Conservation (phyloP, 2,329 filamentous ascomycete genomes). For the Epichloe aotearoae region DNA sequence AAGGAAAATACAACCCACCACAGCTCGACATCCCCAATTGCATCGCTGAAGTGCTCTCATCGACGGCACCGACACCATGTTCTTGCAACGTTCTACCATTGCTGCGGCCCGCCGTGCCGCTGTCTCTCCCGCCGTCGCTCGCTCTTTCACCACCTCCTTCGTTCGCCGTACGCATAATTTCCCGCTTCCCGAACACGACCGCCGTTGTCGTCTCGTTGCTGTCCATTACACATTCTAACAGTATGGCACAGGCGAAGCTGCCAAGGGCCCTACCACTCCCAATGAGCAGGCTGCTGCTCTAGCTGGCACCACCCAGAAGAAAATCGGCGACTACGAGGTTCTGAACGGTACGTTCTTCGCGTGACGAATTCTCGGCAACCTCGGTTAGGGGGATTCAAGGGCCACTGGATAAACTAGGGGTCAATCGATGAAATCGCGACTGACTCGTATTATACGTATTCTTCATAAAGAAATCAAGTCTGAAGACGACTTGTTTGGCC, state of each 20-base stretch:
- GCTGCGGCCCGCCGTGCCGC: constrained; percentile 46
- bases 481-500: constrained; percentile 70
- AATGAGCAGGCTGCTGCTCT: constrained; percentile 24
- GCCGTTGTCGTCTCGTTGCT: constrained; percentile 4
- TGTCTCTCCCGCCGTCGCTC: constrained; percentile 38
- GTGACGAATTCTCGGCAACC: constrained; percentile 7
- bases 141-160: constrained; percentile 47
- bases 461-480: constrained; percentile 59
- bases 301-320: constrained; percentile 28
- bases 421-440: constrained; percentile 3
- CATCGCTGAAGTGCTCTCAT: constrained; percentile 3
- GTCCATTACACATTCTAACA: constrained; percentile 1
- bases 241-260: constrained; percentile 21
- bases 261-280: constrained; percentile 21
- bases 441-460: constrained; percentile 8
- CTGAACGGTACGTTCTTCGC: constrained; percentile 30
- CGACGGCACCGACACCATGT: constrained; percentile 33
- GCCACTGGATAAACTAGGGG: background rate
- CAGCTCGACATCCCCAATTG: constrained; percentile 6
- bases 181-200: constrained; percentile 13
- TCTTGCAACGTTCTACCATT: constrained; percentile 50
- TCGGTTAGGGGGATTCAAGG: constrained; percentile 7
- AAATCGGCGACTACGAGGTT: constrained; percentile 32
- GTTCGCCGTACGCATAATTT: constrained; percentile 39
- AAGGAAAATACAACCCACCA: constrained; percentile 1